Percentiles rank a stretch among this genome's conserved stretches.
Conservation (phyloP, 345 rosid species). For the Odontarrhena argentea region DNA sequence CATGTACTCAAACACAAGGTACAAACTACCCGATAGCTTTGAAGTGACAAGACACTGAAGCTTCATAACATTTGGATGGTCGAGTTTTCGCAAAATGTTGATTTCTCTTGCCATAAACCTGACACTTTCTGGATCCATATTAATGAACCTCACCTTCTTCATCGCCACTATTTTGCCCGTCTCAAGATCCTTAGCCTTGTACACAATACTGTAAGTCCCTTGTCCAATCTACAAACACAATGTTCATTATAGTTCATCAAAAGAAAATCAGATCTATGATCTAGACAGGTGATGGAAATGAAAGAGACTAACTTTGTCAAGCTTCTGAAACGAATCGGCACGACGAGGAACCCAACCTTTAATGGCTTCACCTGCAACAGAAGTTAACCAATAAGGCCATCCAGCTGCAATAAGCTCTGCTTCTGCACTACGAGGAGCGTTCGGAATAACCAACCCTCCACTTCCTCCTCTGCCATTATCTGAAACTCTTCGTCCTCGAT, state of each 20-base stretch:
- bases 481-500: slow-evolving; percentile 49
- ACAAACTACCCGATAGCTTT: slow-evolving; percentile 70
- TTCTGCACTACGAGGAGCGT: slow-evolving; percentile 48
- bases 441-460: slow-evolving; percentile 36
- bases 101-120: slow-evolving; percentile 98
- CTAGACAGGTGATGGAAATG: background rate
- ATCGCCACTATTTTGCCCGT: slow-evolving; percentile 73
- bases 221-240: slow-evolving; percentile 75
- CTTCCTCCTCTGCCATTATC: slow-evolving; percentile 41
- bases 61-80: slow-evolving; percentile 88
- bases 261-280: background rate
- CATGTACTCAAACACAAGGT: slow-evolving; percentile 92
- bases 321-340: slow-evolving; percentile 79
- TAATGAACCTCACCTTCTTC: slow-evolving; percentile 91
- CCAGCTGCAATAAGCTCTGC: slow-evolving; percentile 65
- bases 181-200: slow-evolving; percentile 74
- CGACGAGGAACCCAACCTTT: slow-evolving; percentile 81
- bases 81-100: slow-evolving; percentile 68
- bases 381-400: slow-evolving; percentile 91
- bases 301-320: slow-evolving; percentile 62
- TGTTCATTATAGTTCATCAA: background rate
- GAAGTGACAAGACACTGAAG: slow-evolving; percentile 85
- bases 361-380: slow-evolving; percentile 85
- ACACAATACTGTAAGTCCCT: slow-evolving; percentile 92
- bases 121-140: slow-evolving; percentile 90